phyloP scores from a whole-genome alignment of 768 basidiomycete genomes.

The Rhizopogon vinicolor region DNA sequence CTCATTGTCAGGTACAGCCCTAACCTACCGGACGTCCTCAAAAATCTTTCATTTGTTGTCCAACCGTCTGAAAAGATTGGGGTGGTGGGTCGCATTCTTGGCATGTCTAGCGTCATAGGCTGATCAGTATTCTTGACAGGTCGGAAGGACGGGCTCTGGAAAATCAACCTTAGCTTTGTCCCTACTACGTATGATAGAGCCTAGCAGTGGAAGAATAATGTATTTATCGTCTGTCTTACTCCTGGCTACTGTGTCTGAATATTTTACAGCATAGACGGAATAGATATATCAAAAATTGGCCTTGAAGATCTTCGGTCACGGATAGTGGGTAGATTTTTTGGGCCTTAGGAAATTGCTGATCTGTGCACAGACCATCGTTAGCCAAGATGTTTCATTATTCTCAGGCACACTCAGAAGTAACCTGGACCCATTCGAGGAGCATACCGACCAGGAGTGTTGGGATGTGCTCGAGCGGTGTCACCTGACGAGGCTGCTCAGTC shows the following conservation, averaged over 20 bases:
- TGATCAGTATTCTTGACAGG: slow-evolving; percentile 27
- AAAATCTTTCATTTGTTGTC: slow-evolving; percentile 53
- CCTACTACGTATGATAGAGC: slow-evolving; percentile 42
- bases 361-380: slow-evolving; percentile 30
- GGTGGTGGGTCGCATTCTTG: slow-evolving; percentile 38
- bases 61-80: slow-evolving; percentile 65
- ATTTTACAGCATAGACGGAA: slow-evolving; percentile 51
- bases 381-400: slow-evolving; percentile 73
- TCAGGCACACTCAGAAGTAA: slow-evolving; percentile 70
- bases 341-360: not conserved
- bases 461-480: slow-evolving; percentile 67
- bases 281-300: slow-evolving; percentile 65
- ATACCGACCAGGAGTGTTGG: slow-evolving; percentile 56
- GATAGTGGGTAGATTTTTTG: slow-evolving; percentile 35
- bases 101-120: not conserved
- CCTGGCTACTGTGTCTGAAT: not conserved
- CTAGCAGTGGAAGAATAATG: slow-evolving; percentile 53
- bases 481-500: slow-evolving; percentile 39
- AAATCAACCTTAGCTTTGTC: slow-evolving; percentile 30
- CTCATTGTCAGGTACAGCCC: slow-evolving; percentile 61
- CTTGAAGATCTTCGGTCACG: slow-evolving; percentile 64
- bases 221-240: slow-evolving; percentile 17
- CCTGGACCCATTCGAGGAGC: slow-evolving; percentile 60
- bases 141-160: slow-evolving; percentile 69
- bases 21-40: slow-evolving; percentile 55